phyloP scores from a whole-genome alignment of 2,329 filamentous ascomycete genomes.

The Colletotrichum tropicicola region DNA sequence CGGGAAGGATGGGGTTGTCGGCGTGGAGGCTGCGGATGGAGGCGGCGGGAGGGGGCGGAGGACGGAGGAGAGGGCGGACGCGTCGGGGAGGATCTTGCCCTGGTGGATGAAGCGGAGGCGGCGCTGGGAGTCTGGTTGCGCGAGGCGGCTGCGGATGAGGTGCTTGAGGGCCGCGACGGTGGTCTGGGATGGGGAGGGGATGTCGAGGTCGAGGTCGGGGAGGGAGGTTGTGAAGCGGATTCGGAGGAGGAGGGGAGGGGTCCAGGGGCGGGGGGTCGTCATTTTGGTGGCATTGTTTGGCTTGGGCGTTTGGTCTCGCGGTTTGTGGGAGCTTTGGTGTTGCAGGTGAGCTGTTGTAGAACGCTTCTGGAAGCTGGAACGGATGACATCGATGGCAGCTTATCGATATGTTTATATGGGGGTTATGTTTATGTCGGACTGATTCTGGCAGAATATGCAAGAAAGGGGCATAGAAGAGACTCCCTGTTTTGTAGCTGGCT shows the following conservation, averaged over 20 bases:
- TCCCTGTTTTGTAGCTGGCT: too few species aligned
- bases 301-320: neutral
- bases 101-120: conserved; percentile 90
- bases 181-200: conserved; percentile 72
- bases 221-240: conserved; percentile 90
- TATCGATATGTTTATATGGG: neutral
- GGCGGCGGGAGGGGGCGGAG: conserved; percentile 71
- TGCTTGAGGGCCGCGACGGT: conserved; percentile 84
- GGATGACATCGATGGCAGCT: neutral
- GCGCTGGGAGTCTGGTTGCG: conserved; percentile 66
- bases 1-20: conserved; percentile 42
- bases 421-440: neutral
- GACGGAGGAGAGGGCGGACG: conserved; percentile 71
- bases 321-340: neutral
- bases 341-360: neutral
- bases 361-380: neutral
- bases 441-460: neutral
- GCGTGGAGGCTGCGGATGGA: conserved; percentile 57
- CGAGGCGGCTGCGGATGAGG: conserved; percentile 78
- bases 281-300: conserved; percentile 13
- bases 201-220: conserved; percentile 83
- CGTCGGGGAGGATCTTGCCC: conserved; percentile 85
- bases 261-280: conserved; percentile 28
- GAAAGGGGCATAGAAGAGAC: neutral
- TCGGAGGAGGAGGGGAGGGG: conserved; percentile 73